Evolutionary conservation across 139 green algal species (phyloP).

Genomic region (Chara braunii): DNA sequence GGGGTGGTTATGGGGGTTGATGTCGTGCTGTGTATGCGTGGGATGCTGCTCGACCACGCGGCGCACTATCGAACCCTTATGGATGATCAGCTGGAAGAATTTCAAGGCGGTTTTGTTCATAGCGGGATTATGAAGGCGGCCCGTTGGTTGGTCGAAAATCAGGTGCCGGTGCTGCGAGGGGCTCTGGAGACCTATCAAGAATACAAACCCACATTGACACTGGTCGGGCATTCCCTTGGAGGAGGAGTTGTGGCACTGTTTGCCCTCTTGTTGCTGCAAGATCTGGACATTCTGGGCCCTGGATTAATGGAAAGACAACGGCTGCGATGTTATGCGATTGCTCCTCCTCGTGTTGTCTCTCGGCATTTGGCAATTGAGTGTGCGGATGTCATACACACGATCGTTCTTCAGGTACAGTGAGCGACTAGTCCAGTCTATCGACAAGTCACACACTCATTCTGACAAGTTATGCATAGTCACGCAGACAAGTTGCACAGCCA

Average conservation of each 20-base stretch:
- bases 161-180: not conserved
- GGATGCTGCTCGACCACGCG: too few relatives aligned
- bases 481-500: too few relatives aligned
- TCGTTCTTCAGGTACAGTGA: constrained; percentile 27
- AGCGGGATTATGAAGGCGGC: constrained; percentile 7
- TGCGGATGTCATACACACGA: constrained; percentile 21
- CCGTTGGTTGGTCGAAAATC: not conserved
- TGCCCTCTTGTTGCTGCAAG: constrained; percentile 10
- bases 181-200: constrained; percentile 11
- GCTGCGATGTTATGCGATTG: constrained; percentile 30
- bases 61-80: too few relatives aligned
- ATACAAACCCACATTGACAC: not conserved
- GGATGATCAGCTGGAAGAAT: too few relatives aligned
- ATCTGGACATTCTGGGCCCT: not conserved
- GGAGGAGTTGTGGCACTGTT: constrained; percentile 23
- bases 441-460: too few relatives aligned
- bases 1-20: too few relatives aligned
- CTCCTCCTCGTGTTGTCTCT: constrained; percentile 16
- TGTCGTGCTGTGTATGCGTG: too few relatives aligned
- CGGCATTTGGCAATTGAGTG: constrained; percentile 14
- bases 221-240: constrained; percentile 26
- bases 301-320: not conserved
- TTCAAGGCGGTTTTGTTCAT: constrained; percentile 22
- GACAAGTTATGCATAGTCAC: too few relatives aligned
- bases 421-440: too few relatives aligned